These are phyloP conservation scores for Fraxinus floribunda DNA, from an alignment of 305 asterid species.

Conservation along the genomic window DNA sequence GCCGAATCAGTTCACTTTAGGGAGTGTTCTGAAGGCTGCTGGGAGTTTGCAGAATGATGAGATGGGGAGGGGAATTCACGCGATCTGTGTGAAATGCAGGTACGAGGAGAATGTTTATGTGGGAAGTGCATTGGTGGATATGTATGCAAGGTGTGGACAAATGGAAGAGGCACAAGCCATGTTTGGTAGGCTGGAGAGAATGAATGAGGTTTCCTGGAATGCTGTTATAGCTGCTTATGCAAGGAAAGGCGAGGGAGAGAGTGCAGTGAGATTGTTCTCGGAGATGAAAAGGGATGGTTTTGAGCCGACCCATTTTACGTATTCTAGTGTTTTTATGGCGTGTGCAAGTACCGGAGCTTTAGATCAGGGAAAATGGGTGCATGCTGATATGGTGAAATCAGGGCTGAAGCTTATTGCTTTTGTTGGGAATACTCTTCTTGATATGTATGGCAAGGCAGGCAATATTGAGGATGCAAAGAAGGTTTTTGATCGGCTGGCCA, in stretches of 20 bases:
- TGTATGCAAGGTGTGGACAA: slow-evolving; percentile 58
- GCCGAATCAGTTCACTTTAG: slow-evolving; percentile 77
- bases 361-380: slow-evolving; percentile 85
- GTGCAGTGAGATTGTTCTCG: slow-evolving; percentile 48
- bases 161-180: slow-evolving; percentile 55
- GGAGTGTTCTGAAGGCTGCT: slow-evolving; percentile 70
- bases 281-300: slow-evolving; percentile 72
- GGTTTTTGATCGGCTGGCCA: slow-evolving; percentile 57
- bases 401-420: slow-evolving; percentile 60
- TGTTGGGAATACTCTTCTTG: slow-evolving; percentile 78
- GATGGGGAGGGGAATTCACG: slow-evolving; percentile 64
- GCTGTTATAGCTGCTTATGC: slow-evolving; percentile 75
- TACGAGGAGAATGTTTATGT: slow-evolving; percentile 60
- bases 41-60: slow-evolving; percentile 44
- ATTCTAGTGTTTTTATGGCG: slow-evolving; percentile 67
- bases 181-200: slow-evolving; percentile 47
- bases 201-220: slow-evolving; percentile 86
- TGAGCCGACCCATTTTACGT: slow-evolving; percentile 65
- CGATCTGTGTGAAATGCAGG: slow-evolving; percentile 54
- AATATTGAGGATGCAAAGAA: slow-evolving; percentile 68
- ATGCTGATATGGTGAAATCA: slow-evolving; percentile 64
- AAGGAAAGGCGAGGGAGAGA: slow-evolving; percentile 64
- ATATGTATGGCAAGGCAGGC: slow-evolving; percentile 86
- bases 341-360: slow-evolving; percentile 72
- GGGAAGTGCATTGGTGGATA: slow-evolving; percentile 80